Conservation (phyloP, 1,284 basidiomycete species). For the Sanghuangporus sanghuang region DNA sequence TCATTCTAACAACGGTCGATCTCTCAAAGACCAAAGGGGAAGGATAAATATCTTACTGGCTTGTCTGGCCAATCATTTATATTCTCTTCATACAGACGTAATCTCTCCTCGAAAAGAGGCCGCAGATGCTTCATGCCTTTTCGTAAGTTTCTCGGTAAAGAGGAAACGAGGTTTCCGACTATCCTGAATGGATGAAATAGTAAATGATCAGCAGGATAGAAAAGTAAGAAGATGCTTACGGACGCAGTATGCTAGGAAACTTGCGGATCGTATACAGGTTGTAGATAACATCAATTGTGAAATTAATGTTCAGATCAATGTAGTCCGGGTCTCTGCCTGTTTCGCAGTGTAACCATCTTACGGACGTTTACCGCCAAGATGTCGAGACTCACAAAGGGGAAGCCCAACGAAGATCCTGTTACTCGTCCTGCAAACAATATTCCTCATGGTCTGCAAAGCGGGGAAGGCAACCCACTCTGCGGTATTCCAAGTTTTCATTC, state of each 20-base stretch:
- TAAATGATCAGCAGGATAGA: neutral
- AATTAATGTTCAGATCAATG: slow-evolving; percentile 31
- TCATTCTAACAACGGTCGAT: slow-evolving; percentile 25
- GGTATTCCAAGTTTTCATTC: neutral
- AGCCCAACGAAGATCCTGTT: slow-evolving; percentile 38
- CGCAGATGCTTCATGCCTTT: slow-evolving; percentile 20
- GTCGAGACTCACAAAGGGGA: slow-evolving; percentile 31
- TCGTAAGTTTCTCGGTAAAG: slow-evolving; percentile 9
- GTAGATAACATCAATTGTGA: slow-evolving; percentile 28
- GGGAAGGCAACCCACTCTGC: slow-evolving; percentile 34
- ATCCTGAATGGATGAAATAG: slow-evolving; percentile 14
- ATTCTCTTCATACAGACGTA: slow-evolving; percentile 20
- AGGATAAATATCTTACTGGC: slow-evolving; percentile 14
- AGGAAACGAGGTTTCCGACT: slow-evolving; percentile 17
- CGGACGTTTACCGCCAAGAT: neutral
- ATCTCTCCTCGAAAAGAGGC: slow-evolving; percentile 23
- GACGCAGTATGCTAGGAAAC: slow-evolving; percentile 32
- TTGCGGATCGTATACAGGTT: slow-evolving; percentile 25
- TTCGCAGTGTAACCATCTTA: neutral
- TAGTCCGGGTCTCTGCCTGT: slow-evolving; percentile 39
- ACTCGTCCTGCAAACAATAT: slow-evolving; percentile 34
- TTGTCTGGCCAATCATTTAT: slow-evolving; percentile 24
- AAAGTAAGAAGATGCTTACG: slow-evolving; percentile 2
- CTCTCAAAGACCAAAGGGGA: slow-evolving; percentile 24
- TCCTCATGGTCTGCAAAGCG: slow-evolving; percentile 30